Base-by-base conservation (phyloP, 2,329 filamentous ascomycete species). In the Westerdykella ornata region DNA sequence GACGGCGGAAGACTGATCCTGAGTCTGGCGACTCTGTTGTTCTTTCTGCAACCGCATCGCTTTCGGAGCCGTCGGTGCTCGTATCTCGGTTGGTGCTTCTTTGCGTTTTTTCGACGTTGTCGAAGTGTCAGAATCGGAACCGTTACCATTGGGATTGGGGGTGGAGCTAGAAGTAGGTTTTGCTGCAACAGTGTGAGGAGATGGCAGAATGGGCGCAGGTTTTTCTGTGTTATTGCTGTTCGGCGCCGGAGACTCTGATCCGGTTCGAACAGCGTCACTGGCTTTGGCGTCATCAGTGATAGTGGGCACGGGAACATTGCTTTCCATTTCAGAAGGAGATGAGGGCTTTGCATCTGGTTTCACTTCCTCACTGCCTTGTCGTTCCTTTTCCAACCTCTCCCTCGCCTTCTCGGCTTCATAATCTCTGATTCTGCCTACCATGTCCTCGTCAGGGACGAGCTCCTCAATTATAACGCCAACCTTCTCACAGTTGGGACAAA, bases 381-480 rank as follows among this genome's bases (percentile, higher is more conserved):
- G 41, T 44, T 68, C 62, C 43, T 69, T 69, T 26, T 60, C 53
- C 38, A 49, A 67, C 69, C 69, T 62, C 38, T 71, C 68, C 39
- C 57, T 59, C 18, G 63, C 59, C 53, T 72, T 73, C 48, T 79
- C 77, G 22, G 72, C 70, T 56, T 81, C 72, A 60, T 84, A 96
- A 30, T 78, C 78, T 69, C 86, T 85, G 51, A 95, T 86, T 68
- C 85, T 89, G 56, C 77, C 74, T 49, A 81, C 78, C 47, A 81
- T 78, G 54, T 92, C 87, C 52, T 87, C 84, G 68, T 97, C 88
- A 49, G 82, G 35, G 62, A 82, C 80, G 54, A 98, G 78, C 68
- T 95, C 85, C 76, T 96, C 90, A 70, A 97, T 85, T 59, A 96
- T 75, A 51, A 96, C 87, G 60, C 87, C 87, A 65, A 95, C 88